Evolutionary conservation across 495 filamentous ascomycete genomes (phyloP), one percentile per base, ranked within the genome.

Genomic region (Rhypophila decipiens): DNA sequence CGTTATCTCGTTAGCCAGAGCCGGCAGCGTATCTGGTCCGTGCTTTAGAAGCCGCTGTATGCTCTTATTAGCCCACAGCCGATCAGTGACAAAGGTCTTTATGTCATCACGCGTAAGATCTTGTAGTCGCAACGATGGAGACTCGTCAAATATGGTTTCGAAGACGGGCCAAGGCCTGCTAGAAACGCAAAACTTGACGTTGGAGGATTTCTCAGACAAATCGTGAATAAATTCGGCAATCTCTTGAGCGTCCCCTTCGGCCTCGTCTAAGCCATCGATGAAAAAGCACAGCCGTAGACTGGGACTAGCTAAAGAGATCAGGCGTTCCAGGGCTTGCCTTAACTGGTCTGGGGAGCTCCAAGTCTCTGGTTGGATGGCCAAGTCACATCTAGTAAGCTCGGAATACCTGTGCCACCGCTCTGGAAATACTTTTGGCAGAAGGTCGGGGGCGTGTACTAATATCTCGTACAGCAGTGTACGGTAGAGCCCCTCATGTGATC

Each of bases 41-140:
- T 15, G 33, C 4, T 20, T 39, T 19, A 20, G 23, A 20, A 39
- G 18, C 17, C 18, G 19, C 37, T 39, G 37, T 10, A 39, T 20
- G 11, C 19, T 13, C 13, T 19, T 13, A 5, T 46, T 13, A n/a
- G 4, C 17, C 1, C 17, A 5, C 3, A 44, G 34, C 10, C 20
- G 10, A 7, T 39, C 29, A 12, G 24, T 4, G 19, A 46, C 50
- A 20, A 43, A 47, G 2, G 10, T 23, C 5, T 23, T 21, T 22
- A 58, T 55, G 17, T 59, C 56, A 5, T 29, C 29, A 4, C 19
- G 5, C 4, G 52, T 55, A 11, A 59, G 42, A 19, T 55, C 52
- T 27, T 59, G 44, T 0, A 55, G 42, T 15, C 39, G 42, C 10
- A 55, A 46, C 1, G 34, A 33, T 7, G 50, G 52, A 13, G 42